Conservation (phyloP, 2,329 filamentous ascomycete species). For the Cladobotryum protrusum region DNA sequence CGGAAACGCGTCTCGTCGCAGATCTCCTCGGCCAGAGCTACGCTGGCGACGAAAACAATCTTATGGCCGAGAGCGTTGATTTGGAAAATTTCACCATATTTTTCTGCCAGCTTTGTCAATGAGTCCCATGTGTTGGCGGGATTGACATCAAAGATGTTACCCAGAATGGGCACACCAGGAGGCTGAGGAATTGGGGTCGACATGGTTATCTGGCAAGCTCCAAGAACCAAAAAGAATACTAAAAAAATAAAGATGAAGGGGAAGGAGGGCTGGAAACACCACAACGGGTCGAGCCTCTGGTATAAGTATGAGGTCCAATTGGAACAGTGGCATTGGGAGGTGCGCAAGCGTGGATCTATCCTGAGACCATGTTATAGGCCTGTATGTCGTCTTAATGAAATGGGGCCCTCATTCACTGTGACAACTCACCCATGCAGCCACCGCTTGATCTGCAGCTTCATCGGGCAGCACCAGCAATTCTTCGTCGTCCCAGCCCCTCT, state of each 20-base stretch:
- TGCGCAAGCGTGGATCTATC: constrained; percentile 6
- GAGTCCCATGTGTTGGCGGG: constrained; percentile 32
- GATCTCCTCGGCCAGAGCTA: constrained; percentile 42
- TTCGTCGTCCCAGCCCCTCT: too few relatives aligned
- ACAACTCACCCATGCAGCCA: constrained; percentile 13
- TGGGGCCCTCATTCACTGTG: constrained; percentile 3
- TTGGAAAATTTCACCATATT: constrained; percentile 34
- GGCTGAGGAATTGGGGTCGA: constrained; percentile 30
- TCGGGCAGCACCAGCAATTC: too few relatives aligned
- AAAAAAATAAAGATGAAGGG: background rate
- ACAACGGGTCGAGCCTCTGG: background rate
- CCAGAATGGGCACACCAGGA: constrained; percentile 29
- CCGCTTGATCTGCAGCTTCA: constrained; percentile 9
- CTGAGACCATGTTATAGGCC: constrained; percentile 8
- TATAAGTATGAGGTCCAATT: background rate
- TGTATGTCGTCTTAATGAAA: background rate
- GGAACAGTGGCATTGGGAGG: background rate
- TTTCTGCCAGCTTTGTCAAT: constrained; percentile 29
- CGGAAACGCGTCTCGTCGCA: constrained; percentile 49
- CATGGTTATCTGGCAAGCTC: constrained; percentile 17
- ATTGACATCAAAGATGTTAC: constrained; percentile 31
- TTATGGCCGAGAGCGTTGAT: constrained; percentile 29
- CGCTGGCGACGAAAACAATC: constrained; percentile 41
- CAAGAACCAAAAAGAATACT: background rate
- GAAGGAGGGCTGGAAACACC: background rate